Evolutionary conservation across 164 flowering plant genomes (phyloP).

Genomic region (Aristolochia contorta): DNA sequence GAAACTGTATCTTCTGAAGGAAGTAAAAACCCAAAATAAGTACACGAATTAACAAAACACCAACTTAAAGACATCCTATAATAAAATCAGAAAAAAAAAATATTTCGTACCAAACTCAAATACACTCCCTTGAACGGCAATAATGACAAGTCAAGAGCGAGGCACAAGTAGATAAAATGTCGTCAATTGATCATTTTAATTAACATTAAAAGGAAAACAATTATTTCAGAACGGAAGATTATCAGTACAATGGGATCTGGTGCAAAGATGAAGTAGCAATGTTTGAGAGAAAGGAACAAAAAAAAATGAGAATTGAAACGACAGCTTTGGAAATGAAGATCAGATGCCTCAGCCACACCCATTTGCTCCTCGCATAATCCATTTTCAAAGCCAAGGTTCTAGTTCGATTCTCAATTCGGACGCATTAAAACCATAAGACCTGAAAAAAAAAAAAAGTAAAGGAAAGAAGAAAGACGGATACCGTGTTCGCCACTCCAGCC

Average conservation of each 20-base stretch:
- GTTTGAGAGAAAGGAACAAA: background rate
- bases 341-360: background rate
- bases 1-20: background rate
- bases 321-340: background rate
- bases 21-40: background rate
- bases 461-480: constrained; percentile 12
- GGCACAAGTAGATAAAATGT: background rate
- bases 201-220: background rate
- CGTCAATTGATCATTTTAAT: background rate
- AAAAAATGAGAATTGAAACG: background rate
- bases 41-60: background rate
- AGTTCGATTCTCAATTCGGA: background rate
- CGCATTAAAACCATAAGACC: no score
- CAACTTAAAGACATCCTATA: background rate
- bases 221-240: background rate
- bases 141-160: background rate
- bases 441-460: background rate
- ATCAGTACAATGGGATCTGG: background rate
- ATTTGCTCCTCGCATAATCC: no score
- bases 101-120: no score
- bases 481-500: constrained; percentile 60
- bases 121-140: background rate
- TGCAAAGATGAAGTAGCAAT: background rate
- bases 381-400: no score
- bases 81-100: no score